Evolutionary conservation across 805 yeast genomes (phyloP).

Genomic region (Lipomyces mesembrius): DNA sequence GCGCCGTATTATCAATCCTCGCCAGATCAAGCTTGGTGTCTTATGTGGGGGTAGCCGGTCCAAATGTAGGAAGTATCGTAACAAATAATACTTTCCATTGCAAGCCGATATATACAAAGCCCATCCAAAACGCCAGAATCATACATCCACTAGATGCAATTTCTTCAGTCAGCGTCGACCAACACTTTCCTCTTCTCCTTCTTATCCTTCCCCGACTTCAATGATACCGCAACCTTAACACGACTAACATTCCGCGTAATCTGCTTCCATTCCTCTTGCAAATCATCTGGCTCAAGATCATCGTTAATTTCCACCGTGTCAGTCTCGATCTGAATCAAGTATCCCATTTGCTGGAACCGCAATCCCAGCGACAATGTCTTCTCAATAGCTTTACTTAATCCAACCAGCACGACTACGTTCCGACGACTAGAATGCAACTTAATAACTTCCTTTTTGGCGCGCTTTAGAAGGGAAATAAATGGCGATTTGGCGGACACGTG

Average conservation of each 20-base stretch:
- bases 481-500: constrained; percentile 31
- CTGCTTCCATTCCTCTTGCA: constrained; percentile 3
- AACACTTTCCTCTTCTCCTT: constrained; percentile 1
- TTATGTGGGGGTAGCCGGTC: no score
- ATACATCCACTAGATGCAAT: not conserved
- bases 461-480: constrained; percentile 34
- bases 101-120: not conserved
- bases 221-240: not conserved
- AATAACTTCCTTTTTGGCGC: constrained; percentile 21
- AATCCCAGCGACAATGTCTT: constrained; percentile 33
- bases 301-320: constrained; percentile 18
- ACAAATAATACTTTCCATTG: no score
- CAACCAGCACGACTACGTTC: constrained; percentile 21
- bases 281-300: constrained; percentile 22
- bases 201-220: constrained; percentile 5
- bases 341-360: constrained; percentile 28
- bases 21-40: no score
- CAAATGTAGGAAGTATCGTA: no score
- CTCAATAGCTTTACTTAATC: constrained; percentile 28
- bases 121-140: not conserved
- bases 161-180: not conserved
- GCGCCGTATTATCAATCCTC: no score
- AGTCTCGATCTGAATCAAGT: constrained; percentile 15
- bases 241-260: constrained; percentile 2
- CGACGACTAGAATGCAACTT: constrained; percentile 9